These are phyloP conservation scores for Tolypocladium inflatum DNA, from an alignment of 2,329 filamentous ascomycete species.

Conservation along the genomic window DNA sequence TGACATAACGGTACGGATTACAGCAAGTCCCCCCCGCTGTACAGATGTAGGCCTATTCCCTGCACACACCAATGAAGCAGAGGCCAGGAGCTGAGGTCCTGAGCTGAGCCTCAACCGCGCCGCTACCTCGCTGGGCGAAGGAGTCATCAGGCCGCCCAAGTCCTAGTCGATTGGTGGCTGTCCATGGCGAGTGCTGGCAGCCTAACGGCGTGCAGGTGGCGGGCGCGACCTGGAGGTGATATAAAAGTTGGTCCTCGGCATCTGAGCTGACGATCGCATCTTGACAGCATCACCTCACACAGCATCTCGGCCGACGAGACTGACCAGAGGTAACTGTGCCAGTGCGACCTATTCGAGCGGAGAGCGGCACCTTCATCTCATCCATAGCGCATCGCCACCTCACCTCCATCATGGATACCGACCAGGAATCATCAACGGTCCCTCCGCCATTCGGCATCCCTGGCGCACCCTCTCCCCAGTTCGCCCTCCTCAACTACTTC, in stretches of 20 bases:
- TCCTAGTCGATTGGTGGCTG: background rate
- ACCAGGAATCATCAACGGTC: background rate
- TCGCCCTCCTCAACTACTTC: slow-evolving; percentile 49
- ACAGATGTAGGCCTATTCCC: no score
- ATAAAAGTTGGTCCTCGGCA: background rate
- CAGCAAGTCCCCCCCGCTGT: no score
- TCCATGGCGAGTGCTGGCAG: background rate
- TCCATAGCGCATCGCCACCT: background rate
- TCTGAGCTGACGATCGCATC: background rate
- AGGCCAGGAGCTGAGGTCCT: background rate
- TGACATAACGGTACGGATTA: no score
- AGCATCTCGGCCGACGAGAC: background rate
- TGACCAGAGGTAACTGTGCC: background rate
- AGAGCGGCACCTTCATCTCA: background rate
- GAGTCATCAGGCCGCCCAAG: background rate
- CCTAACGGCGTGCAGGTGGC: background rate
- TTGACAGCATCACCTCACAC: background rate
- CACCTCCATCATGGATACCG: slow-evolving; percentile 3
- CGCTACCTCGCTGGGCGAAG: background rate
- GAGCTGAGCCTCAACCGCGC: background rate
- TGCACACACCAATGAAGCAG: background rate
- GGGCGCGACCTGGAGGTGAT: background rate
- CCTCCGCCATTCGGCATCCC: slow-evolving; percentile 2
- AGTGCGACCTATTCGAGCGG: no score
- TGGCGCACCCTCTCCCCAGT: slow-evolving; percentile 21